Evolutionary conservation across 768 basidiomycete species (phyloP), one percentile per base, ranked within the genome.

Genomic region (Kwoniella sp.): DNA sequence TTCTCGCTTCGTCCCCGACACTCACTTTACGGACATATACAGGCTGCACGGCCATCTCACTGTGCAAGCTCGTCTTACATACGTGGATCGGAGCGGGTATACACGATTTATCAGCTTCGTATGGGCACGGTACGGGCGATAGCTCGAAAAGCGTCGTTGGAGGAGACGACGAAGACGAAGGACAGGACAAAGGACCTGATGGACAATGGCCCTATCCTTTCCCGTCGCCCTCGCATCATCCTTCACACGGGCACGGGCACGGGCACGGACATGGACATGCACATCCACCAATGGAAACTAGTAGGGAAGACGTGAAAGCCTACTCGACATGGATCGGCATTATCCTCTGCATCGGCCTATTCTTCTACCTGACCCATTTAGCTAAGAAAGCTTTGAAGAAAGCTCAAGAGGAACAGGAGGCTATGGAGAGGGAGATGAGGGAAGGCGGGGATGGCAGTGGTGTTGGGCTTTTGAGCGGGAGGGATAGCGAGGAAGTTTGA

Each of bases 21-120:
- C 86, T 94, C 69, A 88, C 88, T 4, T 83, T 93, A 13, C 54
- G 62, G 25, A 73, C 72, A 22, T 76, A 73, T 50, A 76, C 87
- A 19, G 78, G 86, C 54, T 91, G 90, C 82, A 95, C 92, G 4
- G 92, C 88, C 3, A 83, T 92, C 33, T 91, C 90, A 37, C 84
- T 94, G 58, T 87, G 90, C 85, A 95, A 96, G 79, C 86, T 94
- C 71, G 88, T 91, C 80, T 85, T 94, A 53, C 92, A 95, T 82
- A 94, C 92, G 37, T 88, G 86, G 69, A 85, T 95, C 72, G 93
- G 93, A 46, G 70, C 77, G 0, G 70, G 69, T 0, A 69, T 76
- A 19, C 74, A 76, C 56, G 68, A 72, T 37, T 56, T 76, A 19
- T 67, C 70, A 5, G 59, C 67, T 26, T 30, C 48, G 25, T 63